Conservation (phyloP, 805 yeast genomes). For the Zygosaccharomyces gambellarensis region DNA sequence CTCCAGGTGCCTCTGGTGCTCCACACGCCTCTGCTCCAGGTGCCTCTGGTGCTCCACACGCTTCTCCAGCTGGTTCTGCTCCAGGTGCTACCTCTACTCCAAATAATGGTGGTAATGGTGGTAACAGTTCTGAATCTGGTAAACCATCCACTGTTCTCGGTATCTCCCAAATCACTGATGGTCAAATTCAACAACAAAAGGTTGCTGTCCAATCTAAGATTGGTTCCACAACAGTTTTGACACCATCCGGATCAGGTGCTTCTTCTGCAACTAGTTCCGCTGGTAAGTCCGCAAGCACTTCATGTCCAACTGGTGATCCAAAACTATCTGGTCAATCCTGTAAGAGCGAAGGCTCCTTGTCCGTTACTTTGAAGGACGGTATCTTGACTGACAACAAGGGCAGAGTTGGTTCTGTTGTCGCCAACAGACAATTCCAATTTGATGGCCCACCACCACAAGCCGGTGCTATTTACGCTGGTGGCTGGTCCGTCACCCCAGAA, state of each 20-base stretch:
- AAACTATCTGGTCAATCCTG: conserved; percentile 30
- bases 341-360: conserved; percentile 38
- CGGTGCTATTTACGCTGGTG: conserved; percentile 58
- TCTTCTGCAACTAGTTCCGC: conserved; percentile 24
- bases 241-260: conserved; percentile 19
- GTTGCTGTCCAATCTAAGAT: conserved; percentile 4
- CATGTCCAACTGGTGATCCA: conserved; percentile 29
- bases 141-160: conserved; percentile 26
- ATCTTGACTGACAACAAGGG: conserved; percentile 51
- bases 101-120: conserved; percentile 20
- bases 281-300: conserved; percentile 18
- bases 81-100: conserved; percentile 53
- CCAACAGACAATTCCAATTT: conserved; percentile 72
- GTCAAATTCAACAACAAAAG: conserved; percentile 48
- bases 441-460: conserved; percentile 79
- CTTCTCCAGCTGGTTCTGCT: conserved; percentile 34
- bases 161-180: conserved; percentile 41
- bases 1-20: conserved; percentile 8
- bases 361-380: conserved; percentile 47
- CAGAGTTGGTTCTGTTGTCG: conserved; percentile 67
- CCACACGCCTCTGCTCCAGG: conserved; percentile 6
- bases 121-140: conserved; percentile 2
- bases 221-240: conserved; percentile 27
- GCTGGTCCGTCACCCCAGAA: conserved; percentile 53
- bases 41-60: conserved; percentile 1